These are phyloP conservation scores for Colletotrichum ledebouriae DNA, from an alignment of 2,329 filamentous ascomycete genomes.

Conservation along the genomic window DNA sequence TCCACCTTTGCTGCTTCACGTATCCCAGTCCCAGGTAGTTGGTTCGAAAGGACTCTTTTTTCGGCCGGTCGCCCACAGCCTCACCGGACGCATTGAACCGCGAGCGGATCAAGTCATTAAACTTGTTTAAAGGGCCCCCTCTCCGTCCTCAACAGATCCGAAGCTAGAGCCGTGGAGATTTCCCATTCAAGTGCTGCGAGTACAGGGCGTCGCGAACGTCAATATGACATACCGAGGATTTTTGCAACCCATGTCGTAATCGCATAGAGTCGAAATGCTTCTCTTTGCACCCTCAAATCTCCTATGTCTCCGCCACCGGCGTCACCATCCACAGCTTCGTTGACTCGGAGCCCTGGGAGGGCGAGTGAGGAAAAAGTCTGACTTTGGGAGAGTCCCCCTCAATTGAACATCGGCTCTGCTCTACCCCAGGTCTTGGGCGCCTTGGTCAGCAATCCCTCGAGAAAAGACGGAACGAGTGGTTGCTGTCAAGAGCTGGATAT, in stretches of 20 bases:
- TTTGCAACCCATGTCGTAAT: conserved; percentile 33
- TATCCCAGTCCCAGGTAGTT: not conserved
- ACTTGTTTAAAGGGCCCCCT: conserved; percentile 3
- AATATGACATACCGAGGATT: not conserved
- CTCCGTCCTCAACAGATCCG: not conserved
- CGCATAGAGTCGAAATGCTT: conserved; percentile 21
- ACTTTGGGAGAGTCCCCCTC: not conserved
- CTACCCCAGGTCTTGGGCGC: not conserved
- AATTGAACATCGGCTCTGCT: conserved; percentile 8
- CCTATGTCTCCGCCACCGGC: conserved; percentile 28
- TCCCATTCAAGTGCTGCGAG: conserved; percentile 31
- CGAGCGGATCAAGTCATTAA: conserved; percentile 15
- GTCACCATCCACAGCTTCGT: not conserved
- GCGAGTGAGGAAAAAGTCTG: not conserved
- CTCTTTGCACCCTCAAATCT: conserved; percentile 35
- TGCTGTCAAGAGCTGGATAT: not conserved
- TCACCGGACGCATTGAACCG: conserved; percentile 26
- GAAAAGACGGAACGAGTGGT: not conserved
- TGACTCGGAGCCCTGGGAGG: not conserved
- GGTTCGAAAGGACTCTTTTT: conserved; percentile 15
- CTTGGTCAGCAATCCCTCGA: not conserved
- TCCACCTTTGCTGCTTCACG: conserved; percentile 1
- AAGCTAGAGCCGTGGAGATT: conserved; percentile 13
- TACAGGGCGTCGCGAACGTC: conserved; percentile 19
- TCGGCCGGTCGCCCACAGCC: conserved; percentile 13